Percentiles rank a stretch among this genome's conserved stretches.
Conservation (phyloP, 1,139 yeast genomes). For the Geotrichum restrictum region DNA sequence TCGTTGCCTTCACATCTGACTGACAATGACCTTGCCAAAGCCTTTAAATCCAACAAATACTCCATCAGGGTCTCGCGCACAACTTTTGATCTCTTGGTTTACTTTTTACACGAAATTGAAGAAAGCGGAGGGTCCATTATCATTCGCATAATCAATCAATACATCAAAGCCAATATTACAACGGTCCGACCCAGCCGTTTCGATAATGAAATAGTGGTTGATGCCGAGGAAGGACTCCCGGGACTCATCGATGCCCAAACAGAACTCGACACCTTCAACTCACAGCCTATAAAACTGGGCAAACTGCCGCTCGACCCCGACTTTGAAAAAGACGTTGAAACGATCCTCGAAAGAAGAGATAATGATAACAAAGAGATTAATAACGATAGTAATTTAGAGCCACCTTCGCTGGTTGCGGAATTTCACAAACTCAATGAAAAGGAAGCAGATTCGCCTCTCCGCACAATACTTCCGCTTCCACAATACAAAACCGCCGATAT, state of each 20-base stretch:
- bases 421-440: constrained; percentile 45
- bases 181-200: constrained; percentile 38
- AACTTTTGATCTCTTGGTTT: constrained; percentile 74
- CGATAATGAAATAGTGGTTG: constrained; percentile 36
- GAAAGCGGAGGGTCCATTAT: constrained; percentile 87
- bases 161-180: constrained; percentile 63
- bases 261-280: constrained; percentile 51
- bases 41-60: constrained; percentile 71
- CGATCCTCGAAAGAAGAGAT: constrained; percentile 75
- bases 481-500: constrained; percentile 75
- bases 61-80: constrained; percentile 78
- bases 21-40: constrained; percentile 77
- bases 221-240: constrained; percentile 63
- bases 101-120: constrained; percentile 88
- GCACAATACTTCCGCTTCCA: constrained; percentile 80
- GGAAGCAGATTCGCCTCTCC: constrained; percentile 63
- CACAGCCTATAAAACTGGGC: constrained; percentile 75
- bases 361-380: constrained; percentile 26
- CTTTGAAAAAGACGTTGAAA: constrained; percentile 75
- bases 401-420: constrained; percentile 46
- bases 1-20: constrained; percentile 75
- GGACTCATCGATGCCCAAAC: constrained; percentile 44
- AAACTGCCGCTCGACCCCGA: constrained; percentile 82
- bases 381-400: constrained; percentile 9
- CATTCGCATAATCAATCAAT: constrained; percentile 81